Evolutionary conservation across 345 rosid species (phyloP).

Genomic region (Xanthoceras sorbifolium): DNA sequence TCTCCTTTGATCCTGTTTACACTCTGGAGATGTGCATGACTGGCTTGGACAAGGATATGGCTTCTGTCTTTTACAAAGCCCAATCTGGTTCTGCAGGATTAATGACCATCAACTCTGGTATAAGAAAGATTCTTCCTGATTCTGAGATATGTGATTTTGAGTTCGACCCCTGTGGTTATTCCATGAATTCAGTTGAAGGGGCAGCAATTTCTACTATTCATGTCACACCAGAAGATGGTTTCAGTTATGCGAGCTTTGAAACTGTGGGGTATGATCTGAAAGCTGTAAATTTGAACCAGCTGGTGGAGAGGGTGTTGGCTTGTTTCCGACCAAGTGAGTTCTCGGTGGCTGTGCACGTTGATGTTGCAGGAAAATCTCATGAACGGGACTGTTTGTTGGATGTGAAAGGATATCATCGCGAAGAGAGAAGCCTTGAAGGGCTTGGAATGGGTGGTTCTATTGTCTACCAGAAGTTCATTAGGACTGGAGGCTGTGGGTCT

Average conservation of each 20-base stretch:
- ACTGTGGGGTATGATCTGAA: slow-evolving; percentile 57
- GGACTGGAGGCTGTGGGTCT: slow-evolving; percentile 34
- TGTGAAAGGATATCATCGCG: slow-evolving; percentile 51
- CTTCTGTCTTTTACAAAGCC: slow-evolving; percentile 58
- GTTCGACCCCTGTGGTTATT: slow-evolving; percentile 83
- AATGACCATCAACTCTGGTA: slow-evolving; percentile 65
- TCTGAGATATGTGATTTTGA: slow-evolving; percentile 77
- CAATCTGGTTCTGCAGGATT: slow-evolving; percentile 46
- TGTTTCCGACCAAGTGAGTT: slow-evolving; percentile 65
- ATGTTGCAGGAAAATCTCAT: slow-evolving; percentile 24
- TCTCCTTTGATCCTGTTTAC: slow-evolving; percentile 33
- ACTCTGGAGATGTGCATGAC: slow-evolving; percentile 94
- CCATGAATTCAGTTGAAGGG: slow-evolving; percentile 79
- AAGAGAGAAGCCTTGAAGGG: slow-evolving; percentile 50
- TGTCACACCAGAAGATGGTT: slow-evolving; percentile 76
- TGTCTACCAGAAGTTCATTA: slow-evolving; percentile 52
- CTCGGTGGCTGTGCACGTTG: slow-evolving; percentile 64
- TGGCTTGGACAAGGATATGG: slow-evolving; percentile 55
- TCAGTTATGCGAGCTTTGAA: slow-evolving; percentile 89
- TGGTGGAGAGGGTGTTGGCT: slow-evolving; percentile 57
- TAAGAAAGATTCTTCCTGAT: slow-evolving; percentile 66
- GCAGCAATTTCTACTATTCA: slow-evolving; percentile 76
- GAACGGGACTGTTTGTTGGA: slow-evolving; percentile 32
- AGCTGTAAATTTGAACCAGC: slow-evolving; percentile 32
- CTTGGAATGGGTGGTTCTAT: slow-evolving; percentile 58